Base-by-base conservation (phyloP, 1,139 yeast genomes). In the Hyphopichia buzzinii region DNA sequence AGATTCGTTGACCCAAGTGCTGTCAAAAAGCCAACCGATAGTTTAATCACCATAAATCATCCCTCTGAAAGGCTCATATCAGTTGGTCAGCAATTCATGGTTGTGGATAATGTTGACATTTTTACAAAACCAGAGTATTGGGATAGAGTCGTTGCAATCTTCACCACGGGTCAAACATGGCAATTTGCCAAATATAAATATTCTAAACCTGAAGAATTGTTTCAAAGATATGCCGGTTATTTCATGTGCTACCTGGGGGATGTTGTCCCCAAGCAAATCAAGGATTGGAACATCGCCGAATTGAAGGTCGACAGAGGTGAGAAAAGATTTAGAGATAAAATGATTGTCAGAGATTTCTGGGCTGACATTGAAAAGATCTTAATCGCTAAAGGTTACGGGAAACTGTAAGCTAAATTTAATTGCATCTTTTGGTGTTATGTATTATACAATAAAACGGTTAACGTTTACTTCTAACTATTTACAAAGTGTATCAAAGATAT, bases 161-260 rank as follows among this genome's bases (percentile, higher is more conserved):
- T 92, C 64, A 92, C 96, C 12, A 92, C 97, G 2, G 98, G 99
- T 13, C 98, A 92, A 64, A 74, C 83, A 36, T 92, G 99, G 99
- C 99, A 92, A 63, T 87, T 92, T 62, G 79, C 86, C 51, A 80
- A 82, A 50, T 92, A 92, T 61, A 85, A 84, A 53, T 85, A 89
- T 77, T 73, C 81, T 26, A 79, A 82, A 41, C 97, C 98, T 1
- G 81, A 84, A 42, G 69, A 72, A 28, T 68, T 92, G 45, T 94
- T 92, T 59, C 95, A 85, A 52, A 81, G 79, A 49, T 86, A 86
- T 43, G 80, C 84, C 40, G 98, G 98, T 1, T 89, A 81, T 54
- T 85, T 79, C 50, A 72, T 89, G 48, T 74, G 82, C 33, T 89
- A 80, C 59, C 77, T 73, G 39, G 94, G 90, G 26, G 98, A 92